Evolutionary conservation across 768 basidiomycete species (phyloP), one percentile per base, ranked within the genome.

Genomic region (Leccinum subgranulosum): DNA sequence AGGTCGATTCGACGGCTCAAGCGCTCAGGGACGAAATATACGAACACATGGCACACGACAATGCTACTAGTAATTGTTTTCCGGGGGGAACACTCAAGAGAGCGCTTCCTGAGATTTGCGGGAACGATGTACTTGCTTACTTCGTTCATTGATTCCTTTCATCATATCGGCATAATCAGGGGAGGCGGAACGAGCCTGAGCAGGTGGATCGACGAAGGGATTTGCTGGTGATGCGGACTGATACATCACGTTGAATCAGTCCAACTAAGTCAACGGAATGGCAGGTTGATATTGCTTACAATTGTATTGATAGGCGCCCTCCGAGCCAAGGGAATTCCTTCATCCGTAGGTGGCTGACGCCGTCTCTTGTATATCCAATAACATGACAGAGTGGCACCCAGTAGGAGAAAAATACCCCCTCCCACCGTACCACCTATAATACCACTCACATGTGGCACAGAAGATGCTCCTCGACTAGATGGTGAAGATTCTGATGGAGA

Each of bases 371-470:
- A 17, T 48, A 25, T 48, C 47, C 47, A 25, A 28, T 48, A 48
- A 27, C 47, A 48, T 27, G 17, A 48, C 25, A 48, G 12, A 25
- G 25, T 28, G 47, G 25, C 3, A 28, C 25, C 25, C 47, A 48
- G 8, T 8, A 47, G 21, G 25, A 48, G 25, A 15, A 27, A 15
- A n/a, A 15, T 17, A 27, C 25, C 43, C 0, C 52, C 63, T 2
- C 52, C 63, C 1, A 64, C 34, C 1, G 27, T 17, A 15, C 56
- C 61, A 23, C 64, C 61, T 1, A 55, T 29, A 12, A 62, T 62
- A 17, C 43, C 53, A 0, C 56, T 49, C 8, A 34, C 27, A 41
- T 49, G 45, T 49, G n/a, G 8, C 36, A 31, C 11, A 8, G 53
- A 47, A 2, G 52, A 29, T 9, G 45, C 23, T 10, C 3, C 31